Conservation (phyloP, 768 basidiomycete species). For the Suillus alpinus region DNA sequence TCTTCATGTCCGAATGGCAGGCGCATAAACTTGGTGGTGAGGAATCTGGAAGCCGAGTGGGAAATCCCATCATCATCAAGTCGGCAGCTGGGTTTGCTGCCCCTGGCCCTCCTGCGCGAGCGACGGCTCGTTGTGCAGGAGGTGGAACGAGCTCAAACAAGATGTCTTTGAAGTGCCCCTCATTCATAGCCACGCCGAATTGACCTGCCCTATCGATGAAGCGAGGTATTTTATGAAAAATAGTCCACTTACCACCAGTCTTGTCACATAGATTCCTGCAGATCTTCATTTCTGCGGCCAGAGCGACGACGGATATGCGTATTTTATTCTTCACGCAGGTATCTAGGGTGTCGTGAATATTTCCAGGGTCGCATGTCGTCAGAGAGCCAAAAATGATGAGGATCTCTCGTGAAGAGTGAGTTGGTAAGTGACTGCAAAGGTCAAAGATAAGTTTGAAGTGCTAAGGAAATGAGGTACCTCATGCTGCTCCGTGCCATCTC, state of each 20-base stretch:
- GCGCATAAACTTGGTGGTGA: slow-evolving; percentile 84
- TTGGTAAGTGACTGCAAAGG: slow-evolving; percentile 81
- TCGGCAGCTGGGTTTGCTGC: slow-evolving; percentile 70
- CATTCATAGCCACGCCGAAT: slow-evolving; percentile 98
- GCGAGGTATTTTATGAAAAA: neutral
- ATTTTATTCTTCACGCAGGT: slow-evolving; percentile 79
- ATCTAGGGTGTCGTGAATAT: slow-evolving; percentile 93
- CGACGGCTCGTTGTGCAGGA: slow-evolving; percentile 70
- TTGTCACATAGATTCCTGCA: slow-evolving; percentile 89
- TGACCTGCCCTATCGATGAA: slow-evolving; percentile 45
- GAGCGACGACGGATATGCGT: slow-evolving; percentile 88
- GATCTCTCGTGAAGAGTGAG: slow-evolving; percentile 94
- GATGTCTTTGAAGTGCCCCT: slow-evolving; percentile 94
- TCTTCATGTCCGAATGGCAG: slow-evolving; percentile 91
- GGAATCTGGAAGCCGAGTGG: slow-evolving; percentile 82
- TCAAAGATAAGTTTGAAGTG: slow-evolving; percentile 6
- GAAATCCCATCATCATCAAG: slow-evolving; percentile 99
- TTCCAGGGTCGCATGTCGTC: slow-evolving; percentile 95
- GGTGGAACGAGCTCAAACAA: slow-evolving; percentile 95
- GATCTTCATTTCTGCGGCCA: slow-evolving; percentile 98
- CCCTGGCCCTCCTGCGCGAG: slow-evolving; percentile 44
- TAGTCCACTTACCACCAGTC: slow-evolving; percentile 67
- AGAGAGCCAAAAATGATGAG: slow-evolving; percentile 92
- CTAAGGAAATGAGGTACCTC: slow-evolving; percentile 51
- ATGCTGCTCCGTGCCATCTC: slow-evolving; percentile 94